phyloP scores from a whole-genome alignment of 1,284 basidiomycete species.

The Puccinia novopanici region DNA sequence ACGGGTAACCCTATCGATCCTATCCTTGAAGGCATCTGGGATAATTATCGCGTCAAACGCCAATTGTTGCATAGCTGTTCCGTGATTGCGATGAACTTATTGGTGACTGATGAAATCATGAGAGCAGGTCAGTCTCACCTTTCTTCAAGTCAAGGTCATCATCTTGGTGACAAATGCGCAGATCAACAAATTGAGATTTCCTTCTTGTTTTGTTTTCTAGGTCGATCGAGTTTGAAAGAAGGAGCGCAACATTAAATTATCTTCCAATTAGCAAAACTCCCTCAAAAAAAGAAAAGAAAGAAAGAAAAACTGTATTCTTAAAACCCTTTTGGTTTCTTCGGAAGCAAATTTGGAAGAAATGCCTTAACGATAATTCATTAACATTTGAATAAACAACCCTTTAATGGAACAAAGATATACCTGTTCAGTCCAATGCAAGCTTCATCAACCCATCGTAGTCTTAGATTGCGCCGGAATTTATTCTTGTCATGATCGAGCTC shows the following conservation, averaged over 20 bases:
- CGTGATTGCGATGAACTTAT: conserved; percentile 92
- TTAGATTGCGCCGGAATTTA: too few relatives aligned
- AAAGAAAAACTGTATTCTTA: conserved; percentile 7
- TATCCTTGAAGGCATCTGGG: conserved; percentile 92
- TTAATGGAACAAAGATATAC: neutral
- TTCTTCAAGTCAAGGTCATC: neutral
- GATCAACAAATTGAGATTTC: neutral
- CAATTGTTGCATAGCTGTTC: conserved; percentile 95
- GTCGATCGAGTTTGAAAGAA: conserved; percentile 50
- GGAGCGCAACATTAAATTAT: conserved; percentile 43
- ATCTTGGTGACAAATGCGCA: neutral
- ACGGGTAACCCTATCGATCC: conserved; percentile 97
- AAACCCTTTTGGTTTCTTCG: conserved; percentile 8
- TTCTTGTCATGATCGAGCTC: too few relatives aligned
- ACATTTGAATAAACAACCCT: neutral
- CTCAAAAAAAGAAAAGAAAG: neutral
- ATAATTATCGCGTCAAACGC: conserved; percentile 97
- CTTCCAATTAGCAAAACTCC: neutral
- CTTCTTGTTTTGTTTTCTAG: neutral
- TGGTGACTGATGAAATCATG: conserved; percentile 61
- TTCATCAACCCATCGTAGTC: too few relatives aligned
- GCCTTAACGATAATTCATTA: neutral
- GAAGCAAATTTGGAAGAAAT: conserved; percentile 8
- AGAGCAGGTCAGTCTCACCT: conserved; percentile 68
- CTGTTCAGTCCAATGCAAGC: too few relatives aligned